Base-by-base conservation (phyloP, 2,329 filamentous ascomycete genomes). In the Eutypa lata region DNA sequence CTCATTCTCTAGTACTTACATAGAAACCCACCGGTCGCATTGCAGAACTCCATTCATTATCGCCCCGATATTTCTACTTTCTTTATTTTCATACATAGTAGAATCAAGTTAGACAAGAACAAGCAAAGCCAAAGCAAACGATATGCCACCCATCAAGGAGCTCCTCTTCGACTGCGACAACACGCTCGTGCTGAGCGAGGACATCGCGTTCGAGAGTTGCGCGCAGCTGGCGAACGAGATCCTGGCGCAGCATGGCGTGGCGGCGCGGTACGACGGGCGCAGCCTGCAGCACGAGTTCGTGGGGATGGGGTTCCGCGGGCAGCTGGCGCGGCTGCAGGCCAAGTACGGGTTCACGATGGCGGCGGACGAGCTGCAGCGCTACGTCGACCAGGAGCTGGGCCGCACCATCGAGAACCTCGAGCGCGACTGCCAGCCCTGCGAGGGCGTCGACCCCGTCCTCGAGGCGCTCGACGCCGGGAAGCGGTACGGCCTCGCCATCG, bases 171-270 rank as follows among this genome's bases (percentile, higher is more conserved):
- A 91, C 72, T 86, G 82, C 73, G 83, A 96, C 83, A 96, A 96
- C 82, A 96, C 91, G 59, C 90, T 96, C 70, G 91, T 94, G 70
- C 84, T 94, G 65, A 95, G 90, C 51, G 92, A 96, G 78, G 86
- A 89, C 66, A 82, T 96, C 63, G 91, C 91, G 69, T 96, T 96
- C 71, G 90, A 93, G 75, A 91, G 90, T 61, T 96, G 90, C 73
- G 90, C 91, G 65, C 88, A 90, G 55, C 85, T 96, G 59, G 88
- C 91, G 78, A 96, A 96, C 76, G 79, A 91, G 72, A 90, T 96
- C 70, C 84, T 93, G 69, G 78, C 80, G 63, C 80, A 81, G 66
- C 80, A 87, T 66, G 75, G 79, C 63, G 77, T 90, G 55, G 61
- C 71, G 28, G 78, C 28, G 24, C 83, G 81, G 68, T 96, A 95